Base-by-base conservation (phyloP, 2,329 filamentous ascomycete genomes). In the Hortaea werneckii region DNA sequence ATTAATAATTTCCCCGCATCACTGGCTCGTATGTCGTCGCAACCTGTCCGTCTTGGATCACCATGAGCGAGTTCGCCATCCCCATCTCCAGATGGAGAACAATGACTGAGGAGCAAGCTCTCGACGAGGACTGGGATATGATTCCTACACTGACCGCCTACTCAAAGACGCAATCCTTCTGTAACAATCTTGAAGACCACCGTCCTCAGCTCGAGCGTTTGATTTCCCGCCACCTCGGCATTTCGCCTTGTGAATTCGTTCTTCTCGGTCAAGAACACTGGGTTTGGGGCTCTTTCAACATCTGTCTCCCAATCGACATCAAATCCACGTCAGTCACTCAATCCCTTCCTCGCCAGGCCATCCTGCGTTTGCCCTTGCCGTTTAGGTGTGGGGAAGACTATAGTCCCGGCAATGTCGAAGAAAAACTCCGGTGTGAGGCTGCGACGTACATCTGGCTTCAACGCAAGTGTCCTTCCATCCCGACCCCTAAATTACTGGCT, bases 401-500 rank as follows among this genome's bases (percentile, higher is more conserved):
- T 20, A 48, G 58, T 45, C 66, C 67, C 9, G 69, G 67, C 9
- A 70, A 63, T 37, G 59, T 63, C 10, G 64, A 72, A 30, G 68
- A 73, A 56, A 73, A 73, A 57, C 12, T 72, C 2, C 50, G 59
- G 12, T 55, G 55, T 46, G 67, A 71, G 54, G 65, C 60, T 9
- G 67, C 60, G 2, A 65, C 65, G 2, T 71, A 65, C 50, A 55
- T 62, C 20, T 70, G 64, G 65, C 54, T 70, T 4, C 52, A 64
- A 34, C 54, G 65, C 11, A 52, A 69, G 40, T 69, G 63, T 47
- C 63, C 64, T 6, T 43, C 54, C 35, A 53, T 72, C 27, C 63
- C 62, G 9, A 63, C 65, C 27, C 65, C 65, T 43, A 49, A 51
- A 39, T n/a, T 34, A n/a, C n/a, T 34, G 7, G 30, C 7, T 34